phyloP scores from a whole-genome alignment of 768 basidiomycete genomes.

The Macrocybe gigantea region DNA sequence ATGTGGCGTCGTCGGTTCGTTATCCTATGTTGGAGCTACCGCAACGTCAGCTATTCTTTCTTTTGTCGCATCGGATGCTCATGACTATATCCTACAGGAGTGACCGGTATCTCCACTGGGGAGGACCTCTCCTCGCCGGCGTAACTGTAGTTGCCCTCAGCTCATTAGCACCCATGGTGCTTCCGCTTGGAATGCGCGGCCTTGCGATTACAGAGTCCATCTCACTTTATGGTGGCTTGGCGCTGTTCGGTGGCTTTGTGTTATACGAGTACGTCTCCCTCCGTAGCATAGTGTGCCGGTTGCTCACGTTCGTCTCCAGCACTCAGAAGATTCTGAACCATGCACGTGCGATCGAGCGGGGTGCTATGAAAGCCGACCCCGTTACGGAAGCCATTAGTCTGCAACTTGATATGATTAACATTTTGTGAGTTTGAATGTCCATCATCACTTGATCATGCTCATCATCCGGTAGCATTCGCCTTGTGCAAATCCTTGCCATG shows the following conservation, averaged over 20 bases:
- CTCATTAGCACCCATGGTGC: slow-evolving; percentile 83
- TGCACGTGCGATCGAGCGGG: slow-evolving; percentile 67
- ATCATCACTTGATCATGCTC: background rate
- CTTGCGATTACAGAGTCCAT: slow-evolving; percentile 74
- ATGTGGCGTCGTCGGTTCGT: slow-evolving; percentile 76
- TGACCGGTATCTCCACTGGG: slow-evolving; percentile 82
- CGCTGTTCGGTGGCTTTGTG: slow-evolving; percentile 82
- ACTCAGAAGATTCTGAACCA: slow-evolving; percentile 83
- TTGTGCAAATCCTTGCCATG: slow-evolving; percentile 77
- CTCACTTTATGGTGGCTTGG: slow-evolving; percentile 83
- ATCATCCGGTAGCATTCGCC: slow-evolving; percentile 51
- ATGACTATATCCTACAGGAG: slow-evolving; percentile 30
- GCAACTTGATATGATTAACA: slow-evolving; percentile 86
- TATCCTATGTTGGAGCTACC: slow-evolving; percentile 86
- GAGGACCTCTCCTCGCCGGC: slow-evolving; percentile 84
- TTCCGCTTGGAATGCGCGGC: slow-evolving; percentile 76
- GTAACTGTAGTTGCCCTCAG: slow-evolving; percentile 84
- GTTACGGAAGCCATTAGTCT: slow-evolving; percentile 73
- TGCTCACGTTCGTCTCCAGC: slow-evolving; percentile 27
- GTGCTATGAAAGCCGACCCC: slow-evolving; percentile 63
- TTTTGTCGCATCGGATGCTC: background rate
- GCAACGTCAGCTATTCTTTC: slow-evolving; percentile 47
- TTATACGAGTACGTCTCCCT: slow-evolving; percentile 65
- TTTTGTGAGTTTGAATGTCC: slow-evolving; percentile 50
- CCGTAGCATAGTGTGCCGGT: background rate